Evolutionary conservation across 2,329 filamentous ascomycete species (phyloP).

Genomic region (Microascus cirrosus): DNA sequence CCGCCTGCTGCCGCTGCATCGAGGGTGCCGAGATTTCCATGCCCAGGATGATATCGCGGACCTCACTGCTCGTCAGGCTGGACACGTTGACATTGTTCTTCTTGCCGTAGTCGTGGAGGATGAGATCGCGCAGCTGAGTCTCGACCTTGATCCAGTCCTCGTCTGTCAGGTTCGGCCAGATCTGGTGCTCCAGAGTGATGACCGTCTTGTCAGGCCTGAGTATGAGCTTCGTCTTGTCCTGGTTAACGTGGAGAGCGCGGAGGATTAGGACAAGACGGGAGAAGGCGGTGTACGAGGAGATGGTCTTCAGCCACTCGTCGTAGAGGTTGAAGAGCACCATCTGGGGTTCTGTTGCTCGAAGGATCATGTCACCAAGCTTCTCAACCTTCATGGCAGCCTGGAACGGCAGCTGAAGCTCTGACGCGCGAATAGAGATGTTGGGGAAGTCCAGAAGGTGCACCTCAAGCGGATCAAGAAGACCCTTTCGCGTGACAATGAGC

Average conservation of each 20-base stretch:
- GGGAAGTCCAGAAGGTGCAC: constrained; percentile 97
- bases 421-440: constrained; percentile 96
- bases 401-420: constrained; percentile 93
- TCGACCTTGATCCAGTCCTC: constrained; percentile 99
- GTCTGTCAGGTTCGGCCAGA: constrained; percentile 89
- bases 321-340: constrained; percentile 99
- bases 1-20: constrained; percentile 94
- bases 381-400: constrained; percentile 99
- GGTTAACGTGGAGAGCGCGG: constrained; percentile 91
- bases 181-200: constrained; percentile 97
- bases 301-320: constrained; percentile 97
- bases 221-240: constrained; percentile 95
- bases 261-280: constrained; percentile 89
- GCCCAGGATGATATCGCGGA: constrained; percentile 94
- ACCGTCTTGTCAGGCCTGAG: constrained; percentile 94
- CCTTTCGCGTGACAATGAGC: constrained; percentile 94
- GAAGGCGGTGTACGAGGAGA: constrained; percentile 97
- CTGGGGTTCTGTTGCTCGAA: constrained; percentile 95
- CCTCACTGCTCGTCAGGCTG: constrained; percentile 90
- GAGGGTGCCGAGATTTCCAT: constrained; percentile 99
- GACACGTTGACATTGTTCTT: constrained; percentile 99
- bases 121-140: constrained; percentile 86
- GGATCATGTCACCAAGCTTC: constrained; percentile 97
- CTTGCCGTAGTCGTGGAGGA: constrained; percentile 97
- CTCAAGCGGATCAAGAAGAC: constrained; percentile 90